These are phyloP conservation scores for Trypethelium eluteriae DNA, from an alignment of 495 filamentous ascomycete genomes.

Conservation along the genomic window DNA sequence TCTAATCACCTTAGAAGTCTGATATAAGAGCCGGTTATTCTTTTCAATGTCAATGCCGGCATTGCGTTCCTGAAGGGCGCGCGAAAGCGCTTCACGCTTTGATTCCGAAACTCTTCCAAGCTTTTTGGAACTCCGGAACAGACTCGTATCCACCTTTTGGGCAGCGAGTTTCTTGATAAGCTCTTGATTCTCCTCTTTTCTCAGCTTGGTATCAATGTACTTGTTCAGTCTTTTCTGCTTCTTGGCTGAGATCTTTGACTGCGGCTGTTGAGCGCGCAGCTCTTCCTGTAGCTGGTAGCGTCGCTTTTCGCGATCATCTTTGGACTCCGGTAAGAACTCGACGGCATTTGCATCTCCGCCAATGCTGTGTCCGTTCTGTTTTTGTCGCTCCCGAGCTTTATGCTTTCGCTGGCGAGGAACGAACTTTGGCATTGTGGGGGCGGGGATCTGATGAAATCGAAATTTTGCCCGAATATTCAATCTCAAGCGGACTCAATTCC, in stretches of 20 bases:
- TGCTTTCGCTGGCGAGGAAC: slow-evolving; percentile 76
- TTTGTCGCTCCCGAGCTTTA: slow-evolving; percentile 50
- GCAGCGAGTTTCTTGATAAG: slow-evolving; percentile 73
- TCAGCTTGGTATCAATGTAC: slow-evolving; percentile 93
- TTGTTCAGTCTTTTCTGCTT: slow-evolving; percentile 94
- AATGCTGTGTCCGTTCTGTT: slow-evolving; percentile 40
- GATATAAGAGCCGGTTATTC: slow-evolving; percentile 42
- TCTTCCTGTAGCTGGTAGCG: slow-evolving; percentile 63
- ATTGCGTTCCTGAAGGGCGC: slow-evolving; percentile 50
- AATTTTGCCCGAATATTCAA: slow-evolving; percentile 22
- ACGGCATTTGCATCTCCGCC: slow-evolving; percentile 59
- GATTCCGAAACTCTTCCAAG: slow-evolving; percentile 60
- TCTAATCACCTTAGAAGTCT: slow-evolving; percentile 29
- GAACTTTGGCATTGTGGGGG: slow-evolving; percentile 60
- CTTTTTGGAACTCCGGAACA: slow-evolving; percentile 65
- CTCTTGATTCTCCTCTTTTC: slow-evolving; percentile 84
- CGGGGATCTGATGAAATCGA: slow-evolving; percentile 6
- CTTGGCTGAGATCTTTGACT: slow-evolving; percentile 65
- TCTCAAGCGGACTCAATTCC: not conserved
- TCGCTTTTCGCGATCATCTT: slow-evolving; percentile 60
- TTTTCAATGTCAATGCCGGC: slow-evolving; percentile 49
- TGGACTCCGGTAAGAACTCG: slow-evolving; percentile 60
- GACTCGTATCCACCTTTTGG: slow-evolving; percentile 70
- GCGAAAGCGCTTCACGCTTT: slow-evolving; percentile 57
- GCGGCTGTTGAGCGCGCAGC: slow-evolving; percentile 47